These are phyloP conservation scores for Chrysoporthe deuterocubensis DNA, from an alignment of 2,329 filamentous ascomycete genomes.

Conservation along the genomic window DNA sequence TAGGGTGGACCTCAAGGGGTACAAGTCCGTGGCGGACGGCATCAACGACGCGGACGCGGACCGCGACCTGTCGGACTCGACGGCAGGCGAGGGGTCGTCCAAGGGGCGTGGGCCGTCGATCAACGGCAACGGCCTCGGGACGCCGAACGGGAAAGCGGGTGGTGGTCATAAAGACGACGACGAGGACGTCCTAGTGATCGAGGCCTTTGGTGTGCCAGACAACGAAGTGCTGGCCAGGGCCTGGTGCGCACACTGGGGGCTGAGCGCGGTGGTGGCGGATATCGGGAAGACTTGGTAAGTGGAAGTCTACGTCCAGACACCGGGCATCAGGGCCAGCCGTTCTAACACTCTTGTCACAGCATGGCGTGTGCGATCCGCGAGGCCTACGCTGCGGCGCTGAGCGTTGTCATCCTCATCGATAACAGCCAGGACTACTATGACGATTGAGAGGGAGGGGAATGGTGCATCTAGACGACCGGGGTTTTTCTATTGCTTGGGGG, in stretches of 20 bases:
- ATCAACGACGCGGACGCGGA: slow-evolving; percentile 9
- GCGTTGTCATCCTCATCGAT: slow-evolving; percentile 71
- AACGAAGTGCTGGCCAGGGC: slow-evolving; percentile 78
- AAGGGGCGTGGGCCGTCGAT: slow-evolving; percentile 14
- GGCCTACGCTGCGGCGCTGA: slow-evolving; percentile 74
- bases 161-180: slow-evolving; percentile 51
- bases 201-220: slow-evolving; percentile 73
- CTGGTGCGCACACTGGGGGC: slow-evolving; percentile 77
- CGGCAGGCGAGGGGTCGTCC: slow-evolving; percentile 26
- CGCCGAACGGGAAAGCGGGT: slow-evolving; percentile 18
- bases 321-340: background rate
- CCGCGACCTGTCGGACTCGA: slow-evolving; percentile 22
- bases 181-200: slow-evolving; percentile 71
- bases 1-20: slow-evolving; percentile 17
- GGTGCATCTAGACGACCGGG: slow-evolving; percentile 1
- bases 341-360: slow-evolving; percentile 41
- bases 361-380: slow-evolving; percentile 76
- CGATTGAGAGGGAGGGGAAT: slow-evolving; percentile 20
- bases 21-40: background rate
- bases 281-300: slow-evolving; percentile 68
- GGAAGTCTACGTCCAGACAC: background rate
- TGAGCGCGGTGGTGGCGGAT: slow-evolving; percentile 73
- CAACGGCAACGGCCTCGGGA: slow-evolving; percentile 16
- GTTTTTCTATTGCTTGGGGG: background rate
- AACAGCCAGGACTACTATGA: slow-evolving; percentile 49